Percentiles rank a stretch among this genome's conserved stretches.
phyloP scores from a whole-genome alignment of 805 yeast genomes.

The Saccharomycodes ludwigii region DNA sequence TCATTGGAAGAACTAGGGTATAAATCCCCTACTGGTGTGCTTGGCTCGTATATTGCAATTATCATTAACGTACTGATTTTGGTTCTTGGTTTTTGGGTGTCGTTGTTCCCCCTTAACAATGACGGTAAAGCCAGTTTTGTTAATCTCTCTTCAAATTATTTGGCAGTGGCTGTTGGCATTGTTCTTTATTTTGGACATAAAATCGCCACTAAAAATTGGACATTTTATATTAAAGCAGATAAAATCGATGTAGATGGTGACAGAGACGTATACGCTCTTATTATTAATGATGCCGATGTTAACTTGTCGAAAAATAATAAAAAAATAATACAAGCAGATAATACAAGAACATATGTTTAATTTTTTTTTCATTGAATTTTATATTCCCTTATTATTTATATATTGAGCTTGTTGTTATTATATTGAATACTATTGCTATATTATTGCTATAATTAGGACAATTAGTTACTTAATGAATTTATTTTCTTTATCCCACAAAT shows the following conservation, averaged over 20 bases:
- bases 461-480: no score
- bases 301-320: no score
- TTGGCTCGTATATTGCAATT: constrained; percentile 46
- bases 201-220: constrained; percentile 26
- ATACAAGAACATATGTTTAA: no score
- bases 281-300: no score
- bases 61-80: constrained; percentile 40
- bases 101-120: constrained; percentile 40
- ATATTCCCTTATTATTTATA: no score
- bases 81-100: constrained; percentile 61
- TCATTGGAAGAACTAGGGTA: constrained; percentile 43
- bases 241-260: constrained; percentile 42
- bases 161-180: constrained; percentile 35
- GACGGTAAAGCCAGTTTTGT: constrained; percentile 26
- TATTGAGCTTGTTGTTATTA: no score
- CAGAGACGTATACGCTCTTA: no score
- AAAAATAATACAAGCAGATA: no score
- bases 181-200: constrained; percentile 33
- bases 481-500: no score
- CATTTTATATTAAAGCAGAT: constrained; percentile 24
- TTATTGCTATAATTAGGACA: no score
- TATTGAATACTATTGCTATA: no score
- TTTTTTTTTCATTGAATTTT: no score
- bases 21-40: constrained; percentile 44
- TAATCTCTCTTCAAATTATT: constrained; percentile 39